phyloP scores from a whole-genome alignment of 192 early-diverging fungal genomes.

The Coemansia sp. region DNA sequence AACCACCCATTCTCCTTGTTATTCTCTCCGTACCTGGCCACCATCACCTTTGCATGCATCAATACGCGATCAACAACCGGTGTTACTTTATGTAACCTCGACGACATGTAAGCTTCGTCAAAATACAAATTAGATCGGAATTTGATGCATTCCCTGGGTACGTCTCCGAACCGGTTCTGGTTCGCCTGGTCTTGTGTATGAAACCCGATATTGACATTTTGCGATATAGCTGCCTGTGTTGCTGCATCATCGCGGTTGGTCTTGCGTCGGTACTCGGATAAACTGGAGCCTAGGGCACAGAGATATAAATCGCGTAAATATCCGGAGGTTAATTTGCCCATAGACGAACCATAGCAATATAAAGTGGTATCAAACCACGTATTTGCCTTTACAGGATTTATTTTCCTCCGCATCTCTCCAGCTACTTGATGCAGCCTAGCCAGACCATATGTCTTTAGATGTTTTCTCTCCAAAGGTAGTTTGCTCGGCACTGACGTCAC shows the following conservation, averaged over 20 bases:
- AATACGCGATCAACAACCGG: slow-evolving; percentile 9
- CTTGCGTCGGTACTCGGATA: neutral
- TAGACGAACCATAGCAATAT: slow-evolving; percentile 46
- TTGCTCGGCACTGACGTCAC: slow-evolving; percentile 58
- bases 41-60: slow-evolving; percentile 33
- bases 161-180: slow-evolving; percentile 12
- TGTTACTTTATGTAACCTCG: slow-evolving; percentile 17
- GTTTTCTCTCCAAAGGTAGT: slow-evolving; percentile 18
- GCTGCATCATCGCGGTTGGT: too few relatives aligned
- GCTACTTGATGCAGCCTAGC: slow-evolving; percentile 48
- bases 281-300: slow-evolving; percentile 8
- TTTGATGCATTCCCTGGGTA: slow-evolving; percentile 16
- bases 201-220: slow-evolving; percentile 25
- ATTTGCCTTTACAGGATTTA: neutral
- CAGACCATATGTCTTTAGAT: slow-evolving; percentile 54
- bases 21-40: slow-evolving; percentile 13
- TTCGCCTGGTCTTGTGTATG: slow-evolving; percentile 30
- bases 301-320: slow-evolving; percentile 28
- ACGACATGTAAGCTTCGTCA: slow-evolving; percentile 3
- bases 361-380: slow-evolving; percentile 11
- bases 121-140: slow-evolving; percentile 12
- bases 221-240: neutral
- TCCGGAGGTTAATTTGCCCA: slow-evolving; percentile 14
- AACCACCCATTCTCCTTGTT: slow-evolving; percentile 27
- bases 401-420: slow-evolving; percentile 3